Base-by-base conservation (phyloP, 2,329 filamentous ascomycete genomes). In the Penicillium palitans region DNA sequence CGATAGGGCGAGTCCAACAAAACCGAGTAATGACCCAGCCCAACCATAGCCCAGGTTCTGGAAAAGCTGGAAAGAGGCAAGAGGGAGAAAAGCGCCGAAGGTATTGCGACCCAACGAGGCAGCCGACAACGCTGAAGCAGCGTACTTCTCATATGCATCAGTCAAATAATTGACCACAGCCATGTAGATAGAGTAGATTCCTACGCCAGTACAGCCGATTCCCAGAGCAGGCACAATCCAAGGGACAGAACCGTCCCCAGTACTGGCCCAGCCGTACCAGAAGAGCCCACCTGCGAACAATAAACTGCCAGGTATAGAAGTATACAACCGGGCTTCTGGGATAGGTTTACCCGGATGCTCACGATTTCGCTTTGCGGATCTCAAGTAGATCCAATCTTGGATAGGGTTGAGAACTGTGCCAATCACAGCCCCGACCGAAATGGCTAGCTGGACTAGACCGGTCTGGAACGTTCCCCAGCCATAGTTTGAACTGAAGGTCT, bases 101-200 rank as follows among this genome's bases (percentile, higher is more conserved):
- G 71, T 58, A 55, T 79, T 81, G 7, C 79, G 69, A 0, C 79
- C 72, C 5, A 82, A 68, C 0, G 78, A 78, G 2, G 78, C 79
- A 0, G 78, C 80, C 0, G 77, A 77, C 0, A 81, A 68, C 0
- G 80, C 77, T 0, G 76, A 79, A 0, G 79, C 79, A 5, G 80
- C 79, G 53, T 80, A 80, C 39, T 78, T 74, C 33, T 79, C 78
- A 57, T 82, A 82, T 0, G 79, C 76, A 58, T 82, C 79, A 1
- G 75, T 77, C 25, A 79, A 67, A 50, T 80, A 80, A 66, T 83
- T 82, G 5, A 80, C 74, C 2, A 78, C 80, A 13, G 78, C 79
- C 63, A 83, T 74, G 57, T 78, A 76, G 12, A 80, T 81, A 15
- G 71, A 72, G 29, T 75, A 76, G 0, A 80, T 79, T 6, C 70